Base-by-base conservation (phyloP, 164 flowering plant genomes). In the Magnolia kwangsiensis region DNA sequence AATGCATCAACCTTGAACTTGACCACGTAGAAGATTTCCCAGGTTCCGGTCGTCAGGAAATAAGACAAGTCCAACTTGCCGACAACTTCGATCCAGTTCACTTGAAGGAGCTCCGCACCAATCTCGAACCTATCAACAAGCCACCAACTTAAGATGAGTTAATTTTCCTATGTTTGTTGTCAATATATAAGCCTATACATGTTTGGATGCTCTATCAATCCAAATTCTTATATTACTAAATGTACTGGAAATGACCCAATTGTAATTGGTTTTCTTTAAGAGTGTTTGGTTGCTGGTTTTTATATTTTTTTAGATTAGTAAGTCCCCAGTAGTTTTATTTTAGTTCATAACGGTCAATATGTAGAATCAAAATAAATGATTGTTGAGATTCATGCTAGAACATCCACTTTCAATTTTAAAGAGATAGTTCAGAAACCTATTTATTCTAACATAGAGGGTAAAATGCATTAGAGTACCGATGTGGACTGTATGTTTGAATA, bases 1-100 rank as follows among this genome's bases (percentile, higher is more conserved):
- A 82, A 84, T 50, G 83, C 84, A 71, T 84, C 83, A 19, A 64
- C 74, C 63, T 72, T 63, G 72, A 84, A 82, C 74, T 79, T 79
- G 1, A 82, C 79, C 1, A 74, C 50, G 29, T 81, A 84, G 50
- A 66, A 67, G 31, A 79, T 71, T 20, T 71, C 73, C 27, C 71
- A 79, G 19, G 65, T 66, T 27, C 11, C 50, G 13, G 31, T 6
- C 7, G 74, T 50, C 27, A 0, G 9, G 27, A 63, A 24, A 51
- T 37, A 0, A 8, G 51, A 55, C 16, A 51, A 11, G 58, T 74
- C 70, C 63, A 82, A 51, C 61, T 61, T 82, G 21, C 72, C 68
- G 4, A 69, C 76, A 2, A 81, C 75, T 65, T 83, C 74, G 16
- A 83, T 77, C 85, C 85, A 83, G 75, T 75, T 79, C 23, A 81